These are phyloP conservation scores for Botrytis cinerea DNA, from an alignment of 2,329 filamentous ascomycete species.

Conservation along the genomic window DNA sequence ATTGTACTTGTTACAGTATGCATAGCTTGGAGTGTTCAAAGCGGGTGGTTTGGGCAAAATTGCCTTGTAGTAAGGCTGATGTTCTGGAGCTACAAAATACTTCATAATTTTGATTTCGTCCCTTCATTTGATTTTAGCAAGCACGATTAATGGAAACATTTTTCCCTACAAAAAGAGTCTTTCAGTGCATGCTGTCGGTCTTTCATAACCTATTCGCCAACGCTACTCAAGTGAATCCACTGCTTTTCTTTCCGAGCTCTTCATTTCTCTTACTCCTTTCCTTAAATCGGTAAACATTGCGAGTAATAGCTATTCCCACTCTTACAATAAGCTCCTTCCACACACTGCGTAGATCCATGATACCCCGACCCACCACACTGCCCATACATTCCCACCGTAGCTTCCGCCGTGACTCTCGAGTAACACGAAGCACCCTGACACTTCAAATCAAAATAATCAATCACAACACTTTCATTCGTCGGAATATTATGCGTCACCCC, in stretches of 20 bases:
- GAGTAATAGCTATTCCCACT: not conserved
- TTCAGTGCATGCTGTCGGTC: too few relatives aligned
- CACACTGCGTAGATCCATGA: not conserved
- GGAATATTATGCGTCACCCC: slow-evolving; percentile 35
- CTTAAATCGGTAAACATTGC: not conserved
- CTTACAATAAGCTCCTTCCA: not conserved
- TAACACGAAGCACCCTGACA: slow-evolving; percentile 25
- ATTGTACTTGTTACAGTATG: too few relatives aligned
- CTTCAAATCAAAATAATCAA: slow-evolving; percentile 35
- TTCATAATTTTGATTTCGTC: too few relatives aligned
- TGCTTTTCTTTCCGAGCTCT: too few relatives aligned
- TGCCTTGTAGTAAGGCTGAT: too few relatives aligned
- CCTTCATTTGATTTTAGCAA: too few relatives aligned
- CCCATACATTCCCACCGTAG: not conserved
- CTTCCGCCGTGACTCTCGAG: slow-evolving; percentile 1
- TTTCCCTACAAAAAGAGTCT: too few relatives aligned
- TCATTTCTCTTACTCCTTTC: not conserved
- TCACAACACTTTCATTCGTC: slow-evolving; percentile 30
- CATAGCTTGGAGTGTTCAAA: too few relatives aligned
- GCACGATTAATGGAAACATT: too few relatives aligned
- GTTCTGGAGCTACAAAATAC: too few relatives aligned
- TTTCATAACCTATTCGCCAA: too few relatives aligned
- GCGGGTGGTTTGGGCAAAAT: too few relatives aligned
- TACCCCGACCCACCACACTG: not conserved
- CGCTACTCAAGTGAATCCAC: not conserved